Base-by-base conservation (phyloP, 805 yeast species). In the Spathaspora arborariae region DNA sequence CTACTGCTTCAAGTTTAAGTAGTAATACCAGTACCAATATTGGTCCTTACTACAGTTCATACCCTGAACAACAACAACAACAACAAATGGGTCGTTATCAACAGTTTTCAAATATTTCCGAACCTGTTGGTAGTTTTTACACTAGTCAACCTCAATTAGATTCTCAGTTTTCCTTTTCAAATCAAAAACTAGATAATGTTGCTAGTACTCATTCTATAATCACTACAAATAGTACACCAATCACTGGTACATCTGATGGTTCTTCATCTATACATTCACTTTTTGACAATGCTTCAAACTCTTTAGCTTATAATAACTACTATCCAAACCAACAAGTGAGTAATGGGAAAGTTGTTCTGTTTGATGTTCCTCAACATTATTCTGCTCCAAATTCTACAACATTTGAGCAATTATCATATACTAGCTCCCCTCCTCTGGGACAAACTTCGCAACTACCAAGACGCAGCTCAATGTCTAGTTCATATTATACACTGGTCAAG, bases 231-330 rank as follows among this genome's bases (percentile, higher is more conserved):
- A 18, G 16, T 30, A 26, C 34, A 22, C 27, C 42, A 27, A 4
- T 41, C 33, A 27, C 33, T 45, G 34, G 39, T 26, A 18, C 39
- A 10, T 19, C 39, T 13, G 39, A 20, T 10, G 39, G 39, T 18
- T 37, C 51, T 21, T 26, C 27, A 9, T 47, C 51, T 20, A 27
- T 47, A 34, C 41, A 41, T 20, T 47, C 50, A 9, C 45, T 47
- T 15, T 47, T 44, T 24, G 47, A 47, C n/a, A 30, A 39, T 11
- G 20, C 45, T 19, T 40, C 50, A n/a, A 41, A 24, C 7, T 15
- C 51, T 35, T 21, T 44, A 13, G 34, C 42, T 7, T 40, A 40
- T 15, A 40, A 40, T 20, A 30, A 30, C n/a, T 40, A 44, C 13
- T 45, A 39, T 11, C 42, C 41, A 26, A 36, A 39, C 9, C 34